Evolutionary conservation across 352 stramenopile genomes (phyloP).

Genomic region (Saprolegnia diclina): DNA sequence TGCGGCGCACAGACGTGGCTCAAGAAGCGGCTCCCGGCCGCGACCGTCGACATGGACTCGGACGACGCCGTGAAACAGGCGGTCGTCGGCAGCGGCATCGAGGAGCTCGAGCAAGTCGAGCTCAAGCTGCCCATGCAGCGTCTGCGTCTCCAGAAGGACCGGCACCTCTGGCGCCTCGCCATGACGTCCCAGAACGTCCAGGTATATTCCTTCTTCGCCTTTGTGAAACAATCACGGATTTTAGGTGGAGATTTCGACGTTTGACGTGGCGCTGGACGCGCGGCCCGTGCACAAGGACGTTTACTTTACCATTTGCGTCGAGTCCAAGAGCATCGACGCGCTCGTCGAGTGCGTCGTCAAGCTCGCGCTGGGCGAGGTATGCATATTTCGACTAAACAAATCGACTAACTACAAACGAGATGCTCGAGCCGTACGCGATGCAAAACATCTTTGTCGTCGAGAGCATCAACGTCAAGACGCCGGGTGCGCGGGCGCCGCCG

Average conservation of each 20-base stretch:
- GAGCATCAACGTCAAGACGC: slow-evolving; percentile 21
- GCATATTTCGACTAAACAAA: neutral
- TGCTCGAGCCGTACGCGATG: slow-evolving; percentile 25
- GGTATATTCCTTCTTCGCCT: neutral
- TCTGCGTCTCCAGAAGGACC: slow-evolving; percentile 14
- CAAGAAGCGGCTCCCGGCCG: slow-evolving; percentile 18
- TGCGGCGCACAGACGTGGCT: slow-evolving; percentile 24
- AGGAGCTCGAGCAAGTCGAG: slow-evolving; percentile 27
- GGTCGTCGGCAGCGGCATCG: slow-evolving; percentile 21
- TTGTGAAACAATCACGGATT: too few relatives aligned
- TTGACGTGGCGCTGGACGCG: slow-evolving; percentile 4
- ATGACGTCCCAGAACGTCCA: slow-evolving; percentile 16
- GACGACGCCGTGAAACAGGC: slow-evolving; percentile 23
- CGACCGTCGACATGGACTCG: slow-evolving; percentile 15
- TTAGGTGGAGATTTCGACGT: slow-evolving; percentile 23
- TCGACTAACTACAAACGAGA: neutral
- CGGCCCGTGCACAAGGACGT: neutral
- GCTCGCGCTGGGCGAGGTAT: slow-evolving; percentile 12
- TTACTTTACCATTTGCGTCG: slow-evolving; percentile 26
- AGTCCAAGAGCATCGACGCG: slow-evolving; percentile 23
- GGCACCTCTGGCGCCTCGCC: slow-evolving; percentile 22
- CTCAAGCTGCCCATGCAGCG: slow-evolving; percentile 26
- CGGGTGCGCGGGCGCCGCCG: neutral
- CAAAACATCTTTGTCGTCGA: slow-evolving; percentile 28
- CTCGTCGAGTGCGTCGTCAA: slow-evolving; percentile 25